phyloP scores from a whole-genome alignment of 1,139 yeast genomes.

The Candida frijolesensis region DNA sequence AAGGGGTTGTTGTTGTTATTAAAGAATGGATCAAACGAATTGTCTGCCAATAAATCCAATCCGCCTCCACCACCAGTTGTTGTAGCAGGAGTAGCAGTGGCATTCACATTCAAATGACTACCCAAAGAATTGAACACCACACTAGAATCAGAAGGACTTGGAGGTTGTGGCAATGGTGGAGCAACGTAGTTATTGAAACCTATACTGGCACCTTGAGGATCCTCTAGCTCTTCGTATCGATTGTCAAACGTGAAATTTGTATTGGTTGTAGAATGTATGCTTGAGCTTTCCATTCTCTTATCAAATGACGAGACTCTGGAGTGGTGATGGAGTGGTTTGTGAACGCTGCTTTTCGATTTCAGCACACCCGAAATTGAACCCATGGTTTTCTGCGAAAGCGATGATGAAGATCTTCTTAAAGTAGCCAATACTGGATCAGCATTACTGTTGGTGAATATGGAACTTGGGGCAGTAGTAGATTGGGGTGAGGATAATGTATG shows the following conservation, averaged over 20 bases:
- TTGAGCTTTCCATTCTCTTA: conserved; percentile 2
- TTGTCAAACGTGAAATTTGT: conserved; percentile 2
- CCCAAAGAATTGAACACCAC: background rate
- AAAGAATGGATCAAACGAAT: conserved; percentile 12
- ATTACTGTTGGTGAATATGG: conserved; percentile 13
- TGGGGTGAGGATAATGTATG: conserved; percentile 31
- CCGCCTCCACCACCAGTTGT: background rate
- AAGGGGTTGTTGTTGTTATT: conserved; percentile 10
- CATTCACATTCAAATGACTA: background rate
- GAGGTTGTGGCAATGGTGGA: conserved; percentile 7
- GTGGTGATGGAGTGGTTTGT: conserved; percentile 27
- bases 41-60: conserved; percentile 10
- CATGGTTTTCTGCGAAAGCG: conserved; percentile 14
- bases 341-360: conserved; percentile 28
- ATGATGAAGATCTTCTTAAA: conserved; percentile 21
- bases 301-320: conserved; percentile 9
- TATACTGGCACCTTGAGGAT: background rate
- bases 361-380: conserved; percentile 17
- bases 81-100: background rate
- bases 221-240: conserved; percentile 3
- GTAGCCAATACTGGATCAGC: conserved; percentile 14
- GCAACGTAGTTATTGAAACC: background rate
- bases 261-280: background rate
- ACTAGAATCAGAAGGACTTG: conserved; percentile 4
- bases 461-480: conserved; percentile 16